Evolutionary conservation across 2,329 filamentous ascomycete species (phyloP).

Genomic region (Huntiella moniliformis): DNA sequence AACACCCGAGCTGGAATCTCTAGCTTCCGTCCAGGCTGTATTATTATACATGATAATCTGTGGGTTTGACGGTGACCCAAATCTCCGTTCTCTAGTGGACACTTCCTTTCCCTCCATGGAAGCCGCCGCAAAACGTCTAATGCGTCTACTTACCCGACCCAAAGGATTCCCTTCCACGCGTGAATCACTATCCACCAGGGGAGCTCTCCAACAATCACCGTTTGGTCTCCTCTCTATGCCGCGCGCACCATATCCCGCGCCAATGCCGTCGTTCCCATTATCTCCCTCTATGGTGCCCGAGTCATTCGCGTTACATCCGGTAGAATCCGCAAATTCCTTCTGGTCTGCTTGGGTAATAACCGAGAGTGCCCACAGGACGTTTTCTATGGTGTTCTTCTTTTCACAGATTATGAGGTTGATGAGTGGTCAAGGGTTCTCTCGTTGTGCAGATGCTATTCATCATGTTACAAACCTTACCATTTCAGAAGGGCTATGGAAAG

Average conservation of each 20-base stretch:
- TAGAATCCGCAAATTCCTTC: slow-evolving; percentile 21
- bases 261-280: slow-evolving; percentile 18
- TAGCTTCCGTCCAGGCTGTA: slow-evolving; percentile 24
- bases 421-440: slow-evolving; percentile 14
- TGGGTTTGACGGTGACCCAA: slow-evolving; percentile 25
- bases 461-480: slow-evolving; percentile 22
- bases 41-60: slow-evolving; percentile 28
- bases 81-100: slow-evolving; percentile 18
- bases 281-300: slow-evolving; percentile 5
- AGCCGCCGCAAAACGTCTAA: not conserved
- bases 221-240: not conserved
- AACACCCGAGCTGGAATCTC: slow-evolving; percentile 17
- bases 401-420: slow-evolving; percentile 21
- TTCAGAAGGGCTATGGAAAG: slow-evolving; percentile 22
- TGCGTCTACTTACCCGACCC: not conserved
- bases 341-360: slow-evolving; percentile 34
- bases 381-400: slow-evolving; percentile 30
- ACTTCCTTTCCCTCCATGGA: slow-evolving; percentile 14
- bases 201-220: too few species aligned
- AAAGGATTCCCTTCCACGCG: too few species aligned
- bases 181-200: too few species aligned
- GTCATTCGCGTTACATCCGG: too few species aligned
- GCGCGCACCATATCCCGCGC: not conserved
- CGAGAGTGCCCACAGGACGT: slow-evolving; percentile 33
- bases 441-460: slow-evolving; percentile 17